Base-by-base conservation (phyloP, 116 monocot genomes). In the Posidonia oceanica region DNA sequence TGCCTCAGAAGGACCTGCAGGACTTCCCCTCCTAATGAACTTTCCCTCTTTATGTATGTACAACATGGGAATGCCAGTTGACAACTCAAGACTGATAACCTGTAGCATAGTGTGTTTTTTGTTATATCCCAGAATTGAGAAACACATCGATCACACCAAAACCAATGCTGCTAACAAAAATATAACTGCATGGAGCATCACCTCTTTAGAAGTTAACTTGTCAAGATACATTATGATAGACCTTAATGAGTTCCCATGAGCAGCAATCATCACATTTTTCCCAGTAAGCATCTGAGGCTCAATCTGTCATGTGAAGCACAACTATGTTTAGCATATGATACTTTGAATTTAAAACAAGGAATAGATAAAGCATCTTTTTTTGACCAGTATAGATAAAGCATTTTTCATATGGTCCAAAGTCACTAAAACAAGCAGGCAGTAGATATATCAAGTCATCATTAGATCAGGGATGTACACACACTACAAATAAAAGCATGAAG, bases 141-240 rank as follows among this genome's bases (percentile, higher is more conserved):
- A 48, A 48, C 12, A 10, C 48, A 10, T 10, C 2, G 12, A 48
- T 48, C 7, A 48, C 48, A 48, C 48, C 8, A 10, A 48, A 48
- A 48, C 29, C 12, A 48, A 12, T 48, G 48, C 48, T 48, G 8
- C 12, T 48, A 48, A 4, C n/a, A 48, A 48, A 42, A 11, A 44
- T n/a, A 41, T 16, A 10, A 44, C 15, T 70, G 8, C 61, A 55
- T 17, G 18, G 5, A 71, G 20, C 36, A 38, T 71, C 41, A 97
- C 97, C 97, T 97, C 89, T 56, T 97, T 82, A 74, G 92, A 87
- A 77, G 97, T 89, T 72, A 97, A 77, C 69, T 86, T 78, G 71
- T 97, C 97, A 39, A 97, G 97, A 74, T 97, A 92, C 97, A 97
- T 97, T 56, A 97, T 97, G 61, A 97, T 97, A 62, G 97, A 97